Percentiles rank a stretch among this genome's conserved stretches.
Evolutionary conservation across 768 basidiomycete species (phyloP).

Genomic region (Pisolithus sp.): DNA sequence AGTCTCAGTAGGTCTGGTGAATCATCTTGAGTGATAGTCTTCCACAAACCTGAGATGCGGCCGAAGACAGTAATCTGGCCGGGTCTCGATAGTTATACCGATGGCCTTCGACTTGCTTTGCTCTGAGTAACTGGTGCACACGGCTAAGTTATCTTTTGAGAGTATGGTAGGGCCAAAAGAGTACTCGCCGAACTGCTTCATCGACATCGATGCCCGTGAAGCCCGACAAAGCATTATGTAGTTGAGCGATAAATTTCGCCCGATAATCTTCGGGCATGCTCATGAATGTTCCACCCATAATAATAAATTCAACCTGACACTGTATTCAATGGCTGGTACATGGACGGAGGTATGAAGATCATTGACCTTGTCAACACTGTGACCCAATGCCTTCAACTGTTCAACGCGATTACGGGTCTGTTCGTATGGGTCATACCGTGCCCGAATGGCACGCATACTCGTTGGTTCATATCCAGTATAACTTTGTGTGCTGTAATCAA

Average conservation of each 20-base stretch:
- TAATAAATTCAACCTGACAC: constrained; percentile 74
- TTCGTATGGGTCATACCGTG: constrained; percentile 94
- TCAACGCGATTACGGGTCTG: constrained; percentile 94
- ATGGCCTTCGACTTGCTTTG: constrained; percentile 98
- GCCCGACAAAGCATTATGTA: constrained; percentile 95
- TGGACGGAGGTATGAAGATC: background rate
- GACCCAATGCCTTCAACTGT: constrained; percentile 91
- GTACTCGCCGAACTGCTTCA: constrained; percentile 77
- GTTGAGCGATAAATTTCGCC: constrained; percentile 85
- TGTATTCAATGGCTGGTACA: background rate
- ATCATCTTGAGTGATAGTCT: background rate
- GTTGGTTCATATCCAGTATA: constrained; percentile 96
- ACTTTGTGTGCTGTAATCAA: constrained; percentile 98
- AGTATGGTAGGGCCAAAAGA: background rate
- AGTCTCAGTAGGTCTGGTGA: background rate
- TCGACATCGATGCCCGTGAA: constrained; percentile 91
- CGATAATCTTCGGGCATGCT: constrained; percentile 98
- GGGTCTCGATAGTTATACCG: constrained; percentile 97
- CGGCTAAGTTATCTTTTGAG: background rate
- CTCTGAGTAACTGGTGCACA: constrained; percentile 72
- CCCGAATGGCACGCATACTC: constrained; percentile 97
- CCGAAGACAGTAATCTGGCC: constrained; percentile 95
- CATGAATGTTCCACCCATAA: constrained; percentile 99
- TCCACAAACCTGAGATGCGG: constrained; percentile 78
- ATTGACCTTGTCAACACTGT: constrained; percentile 90